Evolutionary conservation across 352 stramenopile species (phyloP).

Genomic region (Phytopythium sindhum): DNA sequence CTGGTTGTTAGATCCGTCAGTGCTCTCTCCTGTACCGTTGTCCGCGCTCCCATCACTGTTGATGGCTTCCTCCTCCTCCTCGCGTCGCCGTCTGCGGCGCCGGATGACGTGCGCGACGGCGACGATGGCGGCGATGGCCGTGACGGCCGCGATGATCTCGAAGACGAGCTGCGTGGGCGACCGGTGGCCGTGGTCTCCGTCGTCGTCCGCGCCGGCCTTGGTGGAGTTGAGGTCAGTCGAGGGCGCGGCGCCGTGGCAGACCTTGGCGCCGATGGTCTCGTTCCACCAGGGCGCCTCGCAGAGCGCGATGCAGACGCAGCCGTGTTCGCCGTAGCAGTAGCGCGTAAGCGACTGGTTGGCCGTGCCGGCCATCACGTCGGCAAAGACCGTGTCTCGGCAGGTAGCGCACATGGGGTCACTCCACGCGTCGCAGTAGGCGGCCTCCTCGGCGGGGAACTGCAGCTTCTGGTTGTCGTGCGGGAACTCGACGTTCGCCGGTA

Average conservation of each 20-base stretch:
- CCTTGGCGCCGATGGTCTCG: slow-evolving; percentile 19
- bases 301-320: slow-evolving; percentile 36
- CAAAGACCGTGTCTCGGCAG: slow-evolving; percentile 23
- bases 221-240: slow-evolving; percentile 7
- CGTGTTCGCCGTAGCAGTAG: slow-evolving; percentile 29
- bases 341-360: slow-evolving; percentile 31
- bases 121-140: slow-evolving; percentile 25
- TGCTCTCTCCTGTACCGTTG: slow-evolving; percentile 4
- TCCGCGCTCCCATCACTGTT: slow-evolving; percentile 10
- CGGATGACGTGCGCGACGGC: slow-evolving; percentile 25
- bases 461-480: slow-evolving; percentile 29
- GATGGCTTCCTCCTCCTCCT: background rate
- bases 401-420: slow-evolving; percentile 24
- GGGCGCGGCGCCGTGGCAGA: slow-evolving; percentile 25
- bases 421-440: slow-evolving; percentile 33
- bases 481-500: slow-evolving; percentile 27
- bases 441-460: slow-evolving; percentile 28
- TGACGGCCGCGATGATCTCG: slow-evolving; percentile 27
- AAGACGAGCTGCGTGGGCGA: slow-evolving; percentile 17
- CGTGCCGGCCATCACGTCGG: slow-evolving; percentile 26
- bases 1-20: slow-evolving; percentile 9
- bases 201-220: slow-evolving; percentile 19
- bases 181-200: slow-evolving; percentile 6
- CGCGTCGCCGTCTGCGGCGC: slow-evolving; percentile 5
- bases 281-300: slow-evolving; percentile 39